Conservation (phyloP, 2,329 filamentous ascomycete genomes). For the Sarocladium oryzae region DNA sequence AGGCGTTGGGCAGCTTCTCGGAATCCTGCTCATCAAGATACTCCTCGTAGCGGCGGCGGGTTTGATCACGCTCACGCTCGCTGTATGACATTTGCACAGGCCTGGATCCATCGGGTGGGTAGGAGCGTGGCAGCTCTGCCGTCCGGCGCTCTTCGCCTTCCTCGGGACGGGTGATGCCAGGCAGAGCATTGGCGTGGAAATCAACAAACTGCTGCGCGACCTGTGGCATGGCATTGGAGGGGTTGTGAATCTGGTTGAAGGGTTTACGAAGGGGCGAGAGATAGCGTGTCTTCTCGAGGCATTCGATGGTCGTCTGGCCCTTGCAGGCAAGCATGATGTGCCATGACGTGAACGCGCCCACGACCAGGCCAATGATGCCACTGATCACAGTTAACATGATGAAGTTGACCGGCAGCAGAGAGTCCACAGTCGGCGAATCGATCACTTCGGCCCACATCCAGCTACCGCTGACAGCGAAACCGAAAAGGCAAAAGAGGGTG, state of each 20-base stretch:
- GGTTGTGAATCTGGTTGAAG: conserved; percentile 55
- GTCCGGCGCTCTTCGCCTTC: conserved; percentile 62
- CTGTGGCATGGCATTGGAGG: conserved; percentile 41
- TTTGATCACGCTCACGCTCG: conserved; percentile 48
- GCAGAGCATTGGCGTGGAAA: conserved; percentile 74
- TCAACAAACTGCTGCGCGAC: conserved; percentile 69
- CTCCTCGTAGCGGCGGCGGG: conserved; percentile 50
- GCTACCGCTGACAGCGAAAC: conserved; percentile 66
- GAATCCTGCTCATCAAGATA: conserved; percentile 90
- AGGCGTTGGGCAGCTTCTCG: conserved; percentile 83
- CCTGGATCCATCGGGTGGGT: conserved; percentile 25
- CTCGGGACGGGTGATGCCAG: conserved; percentile 72
- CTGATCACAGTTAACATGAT: conserved; percentile 80
- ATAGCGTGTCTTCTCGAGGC: conserved; percentile 91
- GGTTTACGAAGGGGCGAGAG: conserved; percentile 71
- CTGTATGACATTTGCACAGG: conserved; percentile 46
- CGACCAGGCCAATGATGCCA: conserved; percentile 84
- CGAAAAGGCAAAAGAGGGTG: conserved; percentile 75
- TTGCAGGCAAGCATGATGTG: conserved; percentile 74
- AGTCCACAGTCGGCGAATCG: conserved; percentile 62
- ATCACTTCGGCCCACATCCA: conserved; percentile 87
- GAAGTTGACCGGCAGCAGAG: conserved; percentile 81
- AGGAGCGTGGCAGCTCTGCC: conserved; percentile 17
- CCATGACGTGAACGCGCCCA: conserved; percentile 86
- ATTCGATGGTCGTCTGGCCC: conserved; percentile 93